A percentile compares a stretch with the other conserved stretches of the same genome.
These are phyloP conservation scores for Aspergillus niger DNA, from an alignment of 2,329 filamentous ascomycete genomes.

Conservation along the genomic window DNA sequence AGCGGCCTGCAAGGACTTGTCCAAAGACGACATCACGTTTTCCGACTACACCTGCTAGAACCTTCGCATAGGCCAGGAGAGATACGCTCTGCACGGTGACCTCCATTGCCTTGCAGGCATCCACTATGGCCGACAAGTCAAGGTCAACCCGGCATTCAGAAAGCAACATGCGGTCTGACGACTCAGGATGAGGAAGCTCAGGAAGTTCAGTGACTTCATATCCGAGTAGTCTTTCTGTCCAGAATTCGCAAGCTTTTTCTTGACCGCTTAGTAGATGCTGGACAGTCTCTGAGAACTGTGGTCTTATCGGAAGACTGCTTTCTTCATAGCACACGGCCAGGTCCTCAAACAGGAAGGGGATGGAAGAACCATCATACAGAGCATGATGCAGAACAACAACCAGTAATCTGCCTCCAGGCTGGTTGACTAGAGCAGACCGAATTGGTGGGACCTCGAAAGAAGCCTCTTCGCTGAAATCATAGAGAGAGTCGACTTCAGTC, in stretches of 20 bases:
- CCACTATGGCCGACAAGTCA: conserved; percentile 18
- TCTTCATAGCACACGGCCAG: conserved; percentile 63
- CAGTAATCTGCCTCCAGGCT: conserved; percentile 40
- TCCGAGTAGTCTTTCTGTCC: conserved; percentile 25
- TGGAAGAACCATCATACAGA: conserved; percentile 82
- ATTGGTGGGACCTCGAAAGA: conserved; percentile 35
- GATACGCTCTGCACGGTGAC: conserved; percentile 34
- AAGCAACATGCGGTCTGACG: conserved; percentile 21
- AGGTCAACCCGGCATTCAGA: conserved; percentile 23
- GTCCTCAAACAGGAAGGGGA: conserved; percentile 71
- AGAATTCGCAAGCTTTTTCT: conserved; percentile 44
- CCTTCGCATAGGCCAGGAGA: conserved; percentile 34
- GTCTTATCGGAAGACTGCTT: conserved; percentile 11
- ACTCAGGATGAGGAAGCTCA: conserved; percentile 13
- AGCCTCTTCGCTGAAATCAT: conserved; percentile 21
- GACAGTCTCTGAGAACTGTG: conserved; percentile 53
- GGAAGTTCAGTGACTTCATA: conserved; percentile 27
- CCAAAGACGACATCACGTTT: conserved; percentile 46
- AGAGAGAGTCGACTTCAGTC: conserved; percentile 14
- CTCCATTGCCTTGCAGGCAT: conserved; percentile 29
- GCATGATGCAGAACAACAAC: conserved; percentile 75
- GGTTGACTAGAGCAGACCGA: conserved; percentile 34
- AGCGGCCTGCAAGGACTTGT: conserved; percentile 56
- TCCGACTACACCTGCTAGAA: conserved; percentile 32
- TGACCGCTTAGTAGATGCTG: conserved; percentile 51